Base-by-base conservation (phyloP, 2,329 filamentous ascomycete genomes). In the Kalaharituber pfeilii region DNA sequence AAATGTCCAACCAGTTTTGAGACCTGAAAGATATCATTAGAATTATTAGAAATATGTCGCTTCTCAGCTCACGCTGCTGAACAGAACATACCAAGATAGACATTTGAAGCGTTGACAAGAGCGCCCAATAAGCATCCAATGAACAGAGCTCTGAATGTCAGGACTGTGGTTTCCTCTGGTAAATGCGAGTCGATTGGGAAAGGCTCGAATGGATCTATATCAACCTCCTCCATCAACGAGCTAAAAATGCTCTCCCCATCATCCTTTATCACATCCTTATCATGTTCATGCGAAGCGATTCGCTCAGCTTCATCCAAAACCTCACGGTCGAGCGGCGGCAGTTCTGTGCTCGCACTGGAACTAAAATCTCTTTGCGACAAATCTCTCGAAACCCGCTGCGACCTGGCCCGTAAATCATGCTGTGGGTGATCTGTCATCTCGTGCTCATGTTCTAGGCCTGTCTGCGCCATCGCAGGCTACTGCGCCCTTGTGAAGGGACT, bases 71-170 rank as follows among this genome's bases (percentile, higher is more conserved):
- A n/a, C 20, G 33, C 33, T 13, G 33, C n/a, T 47, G 42, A 64
- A 65, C 20, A 56, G 63, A 26, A 72, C 73, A 69, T 67, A 70
- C 76, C 76, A 25, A 80, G 71, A 60, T 80, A 80, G 42, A 80
- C 69, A 63, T 80, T 80, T 55, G 76, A 79, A 8, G 76, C 75
- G 61, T 78, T 79, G 60, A 80, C 76, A 7, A 80, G 69, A 15
- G 73, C 75, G 49, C 78, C 78, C 27, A 78, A 72, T 42, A 75
- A 62, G 53, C 75, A 71, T 47, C 78, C 77, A 29, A 76, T 67
- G 36, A 78, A 54, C 24, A 80, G 66, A 15, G 77, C 76, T 45
- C 77, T 72, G 29, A 75, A 62, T 6, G 76, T 80, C 47, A 80
- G 61, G 51, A 78, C 75, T 58, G 70, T 67, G 11, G 68, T 63